A percentile compares a stretch with the other conserved stretches of the same genome.
phyloP scores from a whole-genome alignment of 2,329 filamentous ascomycete species.

The Aspergillus uvarum region DNA sequence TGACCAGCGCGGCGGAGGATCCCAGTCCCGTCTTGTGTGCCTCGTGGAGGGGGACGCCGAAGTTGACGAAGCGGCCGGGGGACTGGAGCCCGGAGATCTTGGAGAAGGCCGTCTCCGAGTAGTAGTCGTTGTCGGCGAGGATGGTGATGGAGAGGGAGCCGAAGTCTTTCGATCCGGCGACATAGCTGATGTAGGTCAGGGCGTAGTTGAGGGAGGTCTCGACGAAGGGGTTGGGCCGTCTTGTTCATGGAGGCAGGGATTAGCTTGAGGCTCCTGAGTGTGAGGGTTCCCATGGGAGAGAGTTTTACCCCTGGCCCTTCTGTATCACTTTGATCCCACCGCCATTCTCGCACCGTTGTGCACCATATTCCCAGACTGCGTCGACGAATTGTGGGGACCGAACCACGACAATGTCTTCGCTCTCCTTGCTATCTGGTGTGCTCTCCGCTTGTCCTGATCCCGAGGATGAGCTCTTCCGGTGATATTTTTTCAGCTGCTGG shows the following conservation, averaged over 20 bases:
- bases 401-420: conserved; percentile 72
- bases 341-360: conserved; percentile 65
- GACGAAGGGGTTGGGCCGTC: conserved; percentile 77
- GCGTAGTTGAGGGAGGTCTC: conserved; percentile 87
- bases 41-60: conserved; percentile 69
- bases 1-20: conserved; percentile 91
- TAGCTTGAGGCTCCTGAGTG: conserved; percentile 19
- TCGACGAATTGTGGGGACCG: conserved; percentile 87
- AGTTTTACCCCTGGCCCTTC: conserved; percentile 39
- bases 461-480: conserved; percentile 18
- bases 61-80: conserved; percentile 66
- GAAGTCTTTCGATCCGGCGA: conserved; percentile 55
- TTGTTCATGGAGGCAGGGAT: conserved; percentile 19
- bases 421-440: conserved; percentile 58
- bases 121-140: conserved; percentile 94
- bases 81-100: conserved; percentile 29
- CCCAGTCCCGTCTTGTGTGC: conserved; percentile 96
- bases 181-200: conserved; percentile 70
- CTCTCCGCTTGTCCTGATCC: conserved; percentile 16
- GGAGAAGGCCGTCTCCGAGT: conserved; percentile 65
- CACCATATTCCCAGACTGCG: conserved; percentile 84
- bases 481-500: conserved; percentile 50
- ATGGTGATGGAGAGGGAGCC: conserved; percentile 75
- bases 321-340: conserved; percentile 83
- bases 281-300: not conserved